phyloP scores from a whole-genome alignment of 2,329 filamentous ascomycete species.

The Colletotrichum cereale region DNA sequence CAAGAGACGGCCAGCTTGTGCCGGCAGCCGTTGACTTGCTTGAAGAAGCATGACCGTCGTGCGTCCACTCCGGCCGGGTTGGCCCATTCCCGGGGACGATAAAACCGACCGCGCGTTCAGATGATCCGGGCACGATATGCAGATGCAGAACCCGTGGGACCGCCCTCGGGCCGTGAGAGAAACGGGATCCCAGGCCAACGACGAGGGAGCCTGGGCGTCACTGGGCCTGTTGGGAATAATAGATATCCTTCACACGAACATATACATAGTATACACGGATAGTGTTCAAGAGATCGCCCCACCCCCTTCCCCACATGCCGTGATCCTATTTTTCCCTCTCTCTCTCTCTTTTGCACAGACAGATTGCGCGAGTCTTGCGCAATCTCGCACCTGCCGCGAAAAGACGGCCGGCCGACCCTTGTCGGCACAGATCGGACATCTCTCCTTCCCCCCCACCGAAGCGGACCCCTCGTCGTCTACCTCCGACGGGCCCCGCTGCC shows the following conservation, averaged over 20 bases:
- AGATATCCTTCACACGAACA: not conserved
- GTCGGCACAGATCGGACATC: not conserved
- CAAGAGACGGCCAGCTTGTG: not conserved
- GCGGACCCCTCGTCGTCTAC: constrained; percentile 1
- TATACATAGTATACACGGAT: too few relatives aligned
- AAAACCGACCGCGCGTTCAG: not conserved
- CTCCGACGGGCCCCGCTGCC: constrained; percentile 9
- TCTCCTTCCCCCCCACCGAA: not conserved
- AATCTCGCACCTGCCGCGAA: not conserved
- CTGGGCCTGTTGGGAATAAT: not conserved
- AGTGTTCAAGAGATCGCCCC: not conserved
- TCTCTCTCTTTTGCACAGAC: not conserved
- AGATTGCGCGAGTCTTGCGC: not conserved
- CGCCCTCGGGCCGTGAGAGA: not conserved
- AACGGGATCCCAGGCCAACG: not conserved
- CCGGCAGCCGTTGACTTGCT: not conserved
- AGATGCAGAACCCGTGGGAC: not conserved
- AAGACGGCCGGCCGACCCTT: not conserved
- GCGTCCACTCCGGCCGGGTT: not conserved
- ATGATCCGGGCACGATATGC: not conserved
- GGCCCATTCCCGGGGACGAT: not conserved
- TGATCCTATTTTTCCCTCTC: not conserved
- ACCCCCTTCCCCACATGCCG: not conserved
- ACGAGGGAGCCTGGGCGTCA: not conserved
- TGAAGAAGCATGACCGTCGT: not conserved